phyloP scores from a whole-genome alignment of 768 basidiomycete species.

The Leccinum barrowsii region DNA sequence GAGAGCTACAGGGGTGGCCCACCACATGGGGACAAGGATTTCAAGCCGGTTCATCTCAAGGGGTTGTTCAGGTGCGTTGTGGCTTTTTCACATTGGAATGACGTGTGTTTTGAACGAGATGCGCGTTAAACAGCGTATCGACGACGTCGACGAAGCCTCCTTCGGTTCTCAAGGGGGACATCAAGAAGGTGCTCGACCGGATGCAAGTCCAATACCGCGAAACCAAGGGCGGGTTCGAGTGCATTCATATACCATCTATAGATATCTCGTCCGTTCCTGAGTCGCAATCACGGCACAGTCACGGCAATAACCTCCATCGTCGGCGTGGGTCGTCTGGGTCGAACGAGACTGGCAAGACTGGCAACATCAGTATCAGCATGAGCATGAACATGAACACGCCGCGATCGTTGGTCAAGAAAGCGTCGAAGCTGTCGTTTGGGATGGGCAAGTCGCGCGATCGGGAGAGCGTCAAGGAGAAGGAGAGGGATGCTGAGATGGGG shows the following conservation, averaged over 20 bases:
- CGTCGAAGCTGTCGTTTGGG: conserved; percentile 76
- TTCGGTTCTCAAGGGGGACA: conserved; percentile 75
- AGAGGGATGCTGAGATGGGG: conserved; percentile 30
- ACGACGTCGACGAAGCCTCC: conserved; percentile 93
- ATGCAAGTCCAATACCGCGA: conserved; percentile 96
- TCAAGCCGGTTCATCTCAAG: conserved; percentile 94
- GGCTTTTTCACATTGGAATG: neutral
- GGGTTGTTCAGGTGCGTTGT: conserved; percentile 80
- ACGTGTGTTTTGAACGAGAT: neutral
- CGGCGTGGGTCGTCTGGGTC: conserved; percentile 48
- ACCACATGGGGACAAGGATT: conserved; percentile 56
- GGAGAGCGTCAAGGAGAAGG: conserved; percentile 43
- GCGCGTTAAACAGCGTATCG: conserved; percentile 62
- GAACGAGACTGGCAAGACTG: conserved; percentile 42
- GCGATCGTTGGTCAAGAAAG: conserved; percentile 64
- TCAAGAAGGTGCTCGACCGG: conserved; percentile 81
- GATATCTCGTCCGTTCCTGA: conserved; percentile 74
- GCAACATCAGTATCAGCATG: neutral
- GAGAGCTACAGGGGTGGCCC: conserved; percentile 47
- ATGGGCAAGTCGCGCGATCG: conserved; percentile 49
- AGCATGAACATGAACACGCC: conserved; percentile 27
- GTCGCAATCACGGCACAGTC: conserved; percentile 29
- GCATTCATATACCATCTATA: conserved; percentile 92
- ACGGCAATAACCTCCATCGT: conserved; percentile 17
- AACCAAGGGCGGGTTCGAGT: conserved; percentile 90